Base-by-base conservation (phyloP, 1,284 basidiomycete species). In the Hortiboletus rubellus region DNA sequence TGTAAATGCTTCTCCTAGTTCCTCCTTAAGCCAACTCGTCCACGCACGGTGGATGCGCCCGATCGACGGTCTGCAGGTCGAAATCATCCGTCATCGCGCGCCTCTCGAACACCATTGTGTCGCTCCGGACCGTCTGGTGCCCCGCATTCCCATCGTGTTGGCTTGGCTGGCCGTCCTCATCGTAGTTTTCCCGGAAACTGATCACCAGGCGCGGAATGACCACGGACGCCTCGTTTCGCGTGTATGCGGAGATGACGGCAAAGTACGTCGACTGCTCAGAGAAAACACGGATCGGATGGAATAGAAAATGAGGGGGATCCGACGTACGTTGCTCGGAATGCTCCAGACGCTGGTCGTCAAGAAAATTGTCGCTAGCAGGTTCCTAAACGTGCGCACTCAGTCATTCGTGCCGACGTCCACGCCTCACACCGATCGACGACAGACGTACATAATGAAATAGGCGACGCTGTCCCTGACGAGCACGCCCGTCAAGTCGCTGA, bases 311-410 rank as follows among this genome's bases (percentile, higher is more conserved):
- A 10, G 8, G 7, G 14, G 9, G 1, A 41, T 3, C 17, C 8
- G 30, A 50, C 45, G 33, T 53, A 66, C 66, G 27, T 64, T 52
- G 10, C 49, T 36, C 33, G 56, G 61, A 36, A 50, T 6, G n/a
- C 64, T 62, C 62, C 64, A 66, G 43, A 59, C 45, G 31, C n/a
- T 10, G 30, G 66, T 46, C 56, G 62, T 60, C 53, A 62, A 42
- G 17, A 66, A 40, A 24, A 56, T 43, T 33, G 52, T 66, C 14
- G 58, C 48, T 17, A 65, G 56, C 52, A 62, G 22, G 50, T 64
- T 62, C 43, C 63, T 66, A 34, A n/a, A 33, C 5, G 30, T 12
- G 50, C 11, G 3, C 17, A 27, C 27, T 5, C 5, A 2, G 8
- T 55, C 30, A 55, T 17, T 30, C 11, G 17, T 7, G 37, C 4